phyloP scores from a whole-genome alignment of 2,329 filamentous ascomycete genomes.

The Apiospora arundinis region DNA sequence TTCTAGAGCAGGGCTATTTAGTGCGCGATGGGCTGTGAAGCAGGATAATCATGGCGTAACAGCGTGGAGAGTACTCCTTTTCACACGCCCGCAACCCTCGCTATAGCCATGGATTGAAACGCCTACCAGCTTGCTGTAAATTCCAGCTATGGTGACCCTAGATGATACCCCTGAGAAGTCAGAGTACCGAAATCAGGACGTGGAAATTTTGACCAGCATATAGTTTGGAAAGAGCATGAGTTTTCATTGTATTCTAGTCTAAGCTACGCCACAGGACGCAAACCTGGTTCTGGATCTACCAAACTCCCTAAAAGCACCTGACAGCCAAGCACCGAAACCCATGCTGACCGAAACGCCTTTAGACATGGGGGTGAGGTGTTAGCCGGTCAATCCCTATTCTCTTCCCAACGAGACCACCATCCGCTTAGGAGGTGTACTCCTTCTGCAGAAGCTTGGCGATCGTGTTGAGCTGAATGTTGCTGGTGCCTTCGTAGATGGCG shows the following conservation, averaged over 20 bases:
- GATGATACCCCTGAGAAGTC: too few species aligned
- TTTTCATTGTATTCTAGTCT: not conserved
- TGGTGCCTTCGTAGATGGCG: conserved; percentile 94
- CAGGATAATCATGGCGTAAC: too few species aligned
- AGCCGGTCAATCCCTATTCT: not conserved
- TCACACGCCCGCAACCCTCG: too few species aligned
- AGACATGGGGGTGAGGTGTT: not conserved
- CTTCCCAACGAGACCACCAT: not conserved
- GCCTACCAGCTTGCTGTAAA: too few species aligned
- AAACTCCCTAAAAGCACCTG: conserved; percentile 8
- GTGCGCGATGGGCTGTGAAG: too few species aligned
- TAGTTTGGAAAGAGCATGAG: not conserved
- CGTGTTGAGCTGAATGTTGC: conserved; percentile 74
- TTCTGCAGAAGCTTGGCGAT: conserved; percentile 69
- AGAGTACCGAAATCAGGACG: too few species aligned
- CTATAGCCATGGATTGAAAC: too few species aligned
- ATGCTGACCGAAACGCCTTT: conserved; percentile 7
- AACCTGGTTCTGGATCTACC: not conserved
- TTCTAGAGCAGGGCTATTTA: too few species aligned
- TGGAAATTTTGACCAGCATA: too few species aligned
- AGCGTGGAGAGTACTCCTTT: too few species aligned
- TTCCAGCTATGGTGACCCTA: too few species aligned
- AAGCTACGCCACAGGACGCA: not conserved
- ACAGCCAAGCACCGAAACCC: not conserved
- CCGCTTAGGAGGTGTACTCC: conserved; percentile 56